Evolutionary conservation across 106 monocot species (phyloP).

Genomic region (Phalaenopsis equestris): DNA sequence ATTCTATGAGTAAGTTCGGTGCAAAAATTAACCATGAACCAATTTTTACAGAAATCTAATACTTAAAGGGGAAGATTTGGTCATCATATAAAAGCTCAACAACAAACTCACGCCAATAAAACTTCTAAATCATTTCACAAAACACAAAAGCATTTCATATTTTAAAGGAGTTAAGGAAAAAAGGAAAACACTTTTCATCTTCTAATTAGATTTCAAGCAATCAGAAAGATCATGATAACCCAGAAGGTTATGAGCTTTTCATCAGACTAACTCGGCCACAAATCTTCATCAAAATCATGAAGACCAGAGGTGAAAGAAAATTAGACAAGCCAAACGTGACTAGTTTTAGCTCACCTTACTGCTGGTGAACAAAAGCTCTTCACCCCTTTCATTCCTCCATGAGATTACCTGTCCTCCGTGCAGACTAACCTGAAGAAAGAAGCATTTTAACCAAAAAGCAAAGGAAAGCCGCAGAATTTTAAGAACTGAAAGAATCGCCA

Average conservation of each 20-base stretch:
- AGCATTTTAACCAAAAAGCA: neutral
- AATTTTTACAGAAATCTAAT: neutral
- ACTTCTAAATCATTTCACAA: too few relatives aligned
- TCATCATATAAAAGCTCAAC: neutral
- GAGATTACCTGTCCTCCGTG: slow-evolving; percentile 65
- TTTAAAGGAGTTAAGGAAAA: too few relatives aligned
- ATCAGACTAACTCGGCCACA: too few relatives aligned
- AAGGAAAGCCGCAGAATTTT: neutral
- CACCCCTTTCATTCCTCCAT: slow-evolving; percentile 62
- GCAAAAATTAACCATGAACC: neutral
- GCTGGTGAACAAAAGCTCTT: slow-evolving; percentile 62
- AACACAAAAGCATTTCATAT: too few relatives aligned
- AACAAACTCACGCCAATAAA: too few relatives aligned
- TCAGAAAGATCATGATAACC: too few relatives aligned
- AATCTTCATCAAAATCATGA: too few relatives aligned
- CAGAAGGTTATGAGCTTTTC: too few relatives aligned
- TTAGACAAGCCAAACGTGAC: neutral
- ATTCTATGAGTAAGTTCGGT: neutral
- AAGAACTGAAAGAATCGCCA: neutral
- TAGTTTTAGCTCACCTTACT: slow-evolving; percentile 35
- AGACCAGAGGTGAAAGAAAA: neutral
- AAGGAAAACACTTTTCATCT: too few relatives aligned
- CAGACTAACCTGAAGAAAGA: slow-evolving; percentile 38
- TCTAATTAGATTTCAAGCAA: too few relatives aligned
- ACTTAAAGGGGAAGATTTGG: neutral